These are phyloP conservation scores for Oryza rufipogon DNA, from an alignment of 176 grass and related monocot species.

Conservation along the genomic window DNA sequence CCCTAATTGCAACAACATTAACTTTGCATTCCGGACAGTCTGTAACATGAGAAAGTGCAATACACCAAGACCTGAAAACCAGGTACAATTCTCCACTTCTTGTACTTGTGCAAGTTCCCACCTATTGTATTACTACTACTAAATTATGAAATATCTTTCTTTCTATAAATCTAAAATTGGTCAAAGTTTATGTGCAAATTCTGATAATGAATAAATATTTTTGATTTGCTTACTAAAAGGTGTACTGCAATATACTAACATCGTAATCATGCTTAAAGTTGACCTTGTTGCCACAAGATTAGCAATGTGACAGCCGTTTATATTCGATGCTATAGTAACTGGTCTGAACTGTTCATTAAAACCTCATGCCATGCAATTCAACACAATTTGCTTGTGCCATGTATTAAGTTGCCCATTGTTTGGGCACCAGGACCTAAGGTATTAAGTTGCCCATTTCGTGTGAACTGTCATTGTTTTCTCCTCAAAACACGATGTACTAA, in stretches of 20 bases:
- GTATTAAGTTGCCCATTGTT: slow-evolving; percentile 15
- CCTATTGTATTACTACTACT: slow-evolving; percentile 4
- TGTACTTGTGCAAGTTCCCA: not conserved
- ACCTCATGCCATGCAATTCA: not conserved
- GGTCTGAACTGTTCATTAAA: not conserved
- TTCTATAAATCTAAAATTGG: not conserved
- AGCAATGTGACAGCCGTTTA: not conserved
- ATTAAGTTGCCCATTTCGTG: not conserved
- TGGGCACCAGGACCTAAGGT: not conserved
- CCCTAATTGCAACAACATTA: slow-evolving; percentile 79
- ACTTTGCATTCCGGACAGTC: slow-evolving; percentile 79
- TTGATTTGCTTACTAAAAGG: not conserved
- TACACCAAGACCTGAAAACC: slow-evolving; percentile 80
- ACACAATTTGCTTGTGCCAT: not conserved
- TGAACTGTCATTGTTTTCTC: not conserved
- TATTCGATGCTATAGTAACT: not conserved
- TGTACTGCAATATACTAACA: not conserved
- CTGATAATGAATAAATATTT: not conserved
- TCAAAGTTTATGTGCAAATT: not conserved
- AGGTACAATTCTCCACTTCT: slow-evolving; percentile 31
- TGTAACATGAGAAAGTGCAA: slow-evolving; percentile 97
- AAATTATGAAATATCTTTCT: not conserved
- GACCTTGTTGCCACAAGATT: slow-evolving; percentile 16
- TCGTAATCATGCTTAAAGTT: slow-evolving; percentile 20
- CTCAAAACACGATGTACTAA: slow-evolving; percentile 7